Percentiles rank a stretch among this genome's conserved stretches.
phyloP scores from a whole-genome alignment of 2,329 filamentous ascomycete species.

The Thelonectria rubi region DNA sequence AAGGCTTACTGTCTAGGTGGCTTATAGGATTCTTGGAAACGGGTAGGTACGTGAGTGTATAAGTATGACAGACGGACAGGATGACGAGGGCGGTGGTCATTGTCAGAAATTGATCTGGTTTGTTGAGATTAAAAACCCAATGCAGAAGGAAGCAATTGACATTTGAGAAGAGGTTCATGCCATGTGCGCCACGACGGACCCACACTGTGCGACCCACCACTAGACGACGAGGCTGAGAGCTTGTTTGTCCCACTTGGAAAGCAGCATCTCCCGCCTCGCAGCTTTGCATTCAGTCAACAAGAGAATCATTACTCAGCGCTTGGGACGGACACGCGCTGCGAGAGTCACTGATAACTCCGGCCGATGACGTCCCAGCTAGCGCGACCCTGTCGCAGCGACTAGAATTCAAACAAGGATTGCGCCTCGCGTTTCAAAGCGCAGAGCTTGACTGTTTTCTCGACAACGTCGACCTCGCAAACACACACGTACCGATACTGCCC shows the following conservation, averaged over 20 bases:
- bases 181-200: neutral
- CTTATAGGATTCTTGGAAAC: constrained; percentile 3
- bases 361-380: constrained; percentile 45
- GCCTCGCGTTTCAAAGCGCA: neutral
- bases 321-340: constrained; percentile 45
- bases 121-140: neutral
- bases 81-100: neutral
- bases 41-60: neutral
- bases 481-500: neutral
- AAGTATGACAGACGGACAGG: neutral
- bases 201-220: constrained; percentile 1
- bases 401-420: constrained; percentile 16
- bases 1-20: constrained; percentile 29
- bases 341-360: constrained; percentile 30
- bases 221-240: constrained; percentile 17
- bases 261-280: neutral
- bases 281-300: constrained; percentile 1
- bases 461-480: neutral
- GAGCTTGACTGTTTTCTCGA: neutral
- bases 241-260: constrained; percentile 4
- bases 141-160: neutral
- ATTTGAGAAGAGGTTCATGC: neutral
- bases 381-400: constrained; percentile 42
- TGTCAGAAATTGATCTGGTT: neutral
- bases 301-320: constrained; percentile 24